Evolutionary conservation across 768 basidiomycete species (phyloP), one percentile per base, ranked within the genome.

Genomic region (Termitomyces sp.): DNA sequence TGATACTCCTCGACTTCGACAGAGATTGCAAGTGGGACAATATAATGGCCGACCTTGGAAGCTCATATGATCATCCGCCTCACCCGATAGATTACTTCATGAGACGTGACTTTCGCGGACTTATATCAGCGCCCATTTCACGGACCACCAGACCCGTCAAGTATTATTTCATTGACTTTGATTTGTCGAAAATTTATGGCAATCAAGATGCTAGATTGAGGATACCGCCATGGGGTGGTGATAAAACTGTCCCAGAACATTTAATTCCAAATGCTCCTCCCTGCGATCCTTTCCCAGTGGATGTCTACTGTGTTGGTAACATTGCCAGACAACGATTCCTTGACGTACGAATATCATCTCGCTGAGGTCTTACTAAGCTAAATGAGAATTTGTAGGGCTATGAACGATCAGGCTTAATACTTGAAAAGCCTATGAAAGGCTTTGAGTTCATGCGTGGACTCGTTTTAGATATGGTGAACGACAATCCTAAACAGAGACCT

Each of bases 281-380:
- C 13, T 61, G 70, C 32, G 59, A 77, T 60, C 72, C 75, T 0
- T 78, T 78, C 33, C 63, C 72, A 0, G 74, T 72, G 0, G 78
- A 79, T 40, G 62, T 79, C 13, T 79, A 76, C 61, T 74, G 71
- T 16, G 46, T 78, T 1, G 75, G 74, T 0, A 76, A 76, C 39
- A 18, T 71, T 7, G 70, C 75, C 42, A 65, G 40, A 11, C 42
- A 64, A 40, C 46, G 48, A 18, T 62, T 67, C 12, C 45, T 62
- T 2, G 57, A 64, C 22, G 61, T 68, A 49, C 36, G 61, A 28
- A 18, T 8, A 0, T 2, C 9, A 13, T 44, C 55, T n/a, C 22
- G 11, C 36, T 3, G 18, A 24, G 4, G 9, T 16, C 4, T 15
- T 6, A 45, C 52, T 7, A 16, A 18, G 18, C 28, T 42, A 0